Conservation (phyloP, 257 asterid species). For the Solanum peruvianum region DNA sequence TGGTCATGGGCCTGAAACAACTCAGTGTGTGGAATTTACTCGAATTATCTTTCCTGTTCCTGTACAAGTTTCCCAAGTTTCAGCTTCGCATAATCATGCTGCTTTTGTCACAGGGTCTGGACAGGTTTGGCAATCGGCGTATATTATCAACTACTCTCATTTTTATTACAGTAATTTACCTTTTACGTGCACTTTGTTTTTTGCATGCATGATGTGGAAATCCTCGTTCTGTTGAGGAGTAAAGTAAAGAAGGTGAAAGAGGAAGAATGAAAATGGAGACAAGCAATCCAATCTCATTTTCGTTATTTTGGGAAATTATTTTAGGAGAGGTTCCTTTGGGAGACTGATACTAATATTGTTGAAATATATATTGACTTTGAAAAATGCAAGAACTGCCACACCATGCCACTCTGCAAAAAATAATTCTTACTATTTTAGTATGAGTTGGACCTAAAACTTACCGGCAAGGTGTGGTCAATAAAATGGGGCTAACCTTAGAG, state of each 20-base stretch:
- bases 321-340: not conserved
- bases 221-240: not conserved
- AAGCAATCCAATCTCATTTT: not conserved
- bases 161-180: not conserved
- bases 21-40: slow-evolving; percentile 60
- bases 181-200: not conserved
- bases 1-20: slow-evolving; percentile 81
- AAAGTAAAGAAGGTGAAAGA: not conserved
- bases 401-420: not conserved
- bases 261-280: not conserved
- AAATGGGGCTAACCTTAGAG: not conserved
- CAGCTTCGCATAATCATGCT: slow-evolving; percentile 83
- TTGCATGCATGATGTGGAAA: not conserved
- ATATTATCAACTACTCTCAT: not conserved
- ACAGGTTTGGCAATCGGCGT: slow-evolving; percentile 34
- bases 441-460: not conserved
- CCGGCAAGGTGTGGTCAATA: not conserved
- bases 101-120: slow-evolving; percentile 72
- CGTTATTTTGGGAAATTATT: not conserved
- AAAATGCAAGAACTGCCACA: not conserved
- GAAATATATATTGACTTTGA: not conserved
- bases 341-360: not conserved
- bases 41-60: slow-evolving; percentile 49
- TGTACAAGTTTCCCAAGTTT: slow-evolving; percentile 53
- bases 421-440: not conserved